Conservation (phyloP, 192 early-diverging fungal genomes). For the Coemansia sp. region DNA sequence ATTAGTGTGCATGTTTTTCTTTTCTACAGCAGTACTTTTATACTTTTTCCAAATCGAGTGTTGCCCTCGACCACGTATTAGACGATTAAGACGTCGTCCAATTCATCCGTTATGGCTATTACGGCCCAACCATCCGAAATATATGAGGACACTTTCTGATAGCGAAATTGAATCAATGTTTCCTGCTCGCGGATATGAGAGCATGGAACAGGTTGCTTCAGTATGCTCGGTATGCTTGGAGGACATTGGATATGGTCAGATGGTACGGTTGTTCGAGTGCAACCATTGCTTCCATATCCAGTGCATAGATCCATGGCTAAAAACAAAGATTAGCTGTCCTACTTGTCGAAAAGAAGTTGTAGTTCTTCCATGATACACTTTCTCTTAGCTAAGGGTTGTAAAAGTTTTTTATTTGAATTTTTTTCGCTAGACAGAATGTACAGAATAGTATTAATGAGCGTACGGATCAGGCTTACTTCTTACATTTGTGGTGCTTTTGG, state of each 20-base stretch:
- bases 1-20: slow-evolving; percentile 20
- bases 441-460: slow-evolving; percentile 6
- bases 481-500: slow-evolving; percentile 3
- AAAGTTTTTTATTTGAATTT: not conserved
- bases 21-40: slow-evolving; percentile 14
- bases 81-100: slow-evolving; percentile 1
- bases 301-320: slow-evolving; percentile 41
- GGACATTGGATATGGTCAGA: slow-evolving; percentile 1
- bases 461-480: slow-evolving; percentile 17
- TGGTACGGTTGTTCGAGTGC: slow-evolving; percentile 12
- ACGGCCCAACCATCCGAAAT: not conserved
- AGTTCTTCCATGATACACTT: not conserved
- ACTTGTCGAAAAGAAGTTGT: slow-evolving; percentile 20
- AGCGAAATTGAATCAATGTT: slow-evolving; percentile 23
- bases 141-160: slow-evolving; percentile 3
- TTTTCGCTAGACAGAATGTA: not conserved
- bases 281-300: slow-evolving; percentile 22
- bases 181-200: slow-evolving; percentile 3
- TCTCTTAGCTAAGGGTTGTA: too few species aligned
- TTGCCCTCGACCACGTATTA: slow-evolving; percentile 13
- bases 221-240: slow-evolving; percentile 33
- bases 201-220: not conserved
- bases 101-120: slow-evolving; percentile 9
- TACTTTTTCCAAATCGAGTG: slow-evolving; percentile 28
- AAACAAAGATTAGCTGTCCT: slow-evolving; percentile 22